Evolutionary conservation across 805 yeast species (phyloP).

Genomic region (Sporopachydermia lactativora): DNA sequence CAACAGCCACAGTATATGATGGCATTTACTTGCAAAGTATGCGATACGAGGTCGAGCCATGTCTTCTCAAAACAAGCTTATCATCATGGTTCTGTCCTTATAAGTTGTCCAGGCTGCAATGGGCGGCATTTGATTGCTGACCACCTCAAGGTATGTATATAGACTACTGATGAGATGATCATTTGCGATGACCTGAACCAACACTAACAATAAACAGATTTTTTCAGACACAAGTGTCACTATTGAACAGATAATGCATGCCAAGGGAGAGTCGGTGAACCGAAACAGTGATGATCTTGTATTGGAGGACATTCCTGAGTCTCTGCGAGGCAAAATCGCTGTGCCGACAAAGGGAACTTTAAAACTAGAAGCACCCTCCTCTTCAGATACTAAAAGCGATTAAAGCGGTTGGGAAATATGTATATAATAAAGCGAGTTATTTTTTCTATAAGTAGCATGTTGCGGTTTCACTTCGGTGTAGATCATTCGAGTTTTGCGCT

Average conservation of each 20-base stretch:
- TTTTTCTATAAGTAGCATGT: too few species aligned
- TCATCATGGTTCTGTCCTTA: constrained; percentile 69
- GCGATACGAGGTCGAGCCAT: constrained; percentile 75
- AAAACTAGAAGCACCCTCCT: too few species aligned
- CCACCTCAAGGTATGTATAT: constrained; percentile 39
- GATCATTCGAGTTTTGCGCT: too few species aligned
- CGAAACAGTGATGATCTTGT: constrained; percentile 53
- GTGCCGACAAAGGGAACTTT: too few species aligned
- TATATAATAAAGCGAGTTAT: too few species aligned
- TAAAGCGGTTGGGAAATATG: too few species aligned
- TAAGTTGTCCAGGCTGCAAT: constrained; percentile 86
- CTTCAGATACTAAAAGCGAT: too few species aligned
- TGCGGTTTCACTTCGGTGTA: too few species aligned
- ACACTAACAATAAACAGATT: constrained; percentile 28
- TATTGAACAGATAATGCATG: constrained; percentile 63
- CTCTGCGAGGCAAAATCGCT: too few species aligned
- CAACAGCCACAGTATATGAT: constrained; percentile 39
- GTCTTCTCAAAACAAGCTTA: constrained; percentile 90
- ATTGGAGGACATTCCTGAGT: constrained; percentile 54
- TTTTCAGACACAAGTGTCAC: constrained; percentile 68
- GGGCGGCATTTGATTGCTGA: constrained; percentile 87
- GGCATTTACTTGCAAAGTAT: constrained; percentile 85
- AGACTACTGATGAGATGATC: background rate
- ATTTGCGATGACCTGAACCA: background rate
- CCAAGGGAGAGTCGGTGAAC: constrained; percentile 64